phyloP scores from a whole-genome alignment of 2,329 filamentous ascomycete species.

The Beauveria sp. region DNA sequence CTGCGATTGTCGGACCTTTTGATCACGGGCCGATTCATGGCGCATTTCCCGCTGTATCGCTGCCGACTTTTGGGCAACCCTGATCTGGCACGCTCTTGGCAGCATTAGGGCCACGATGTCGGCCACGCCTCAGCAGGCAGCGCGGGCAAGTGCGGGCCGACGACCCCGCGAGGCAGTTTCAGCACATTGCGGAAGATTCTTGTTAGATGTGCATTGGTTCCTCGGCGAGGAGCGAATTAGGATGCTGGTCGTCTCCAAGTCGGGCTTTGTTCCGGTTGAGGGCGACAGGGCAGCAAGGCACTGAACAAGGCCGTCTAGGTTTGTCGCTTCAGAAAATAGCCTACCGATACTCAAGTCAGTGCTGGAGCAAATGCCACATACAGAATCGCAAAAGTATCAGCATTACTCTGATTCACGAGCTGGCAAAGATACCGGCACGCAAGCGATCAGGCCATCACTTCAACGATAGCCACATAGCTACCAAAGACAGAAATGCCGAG shows the following conservation, averaged over 20 bases:
- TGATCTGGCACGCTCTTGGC: not conserved
- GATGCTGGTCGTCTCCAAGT: not conserved
- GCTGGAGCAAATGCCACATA: conserved; percentile 40
- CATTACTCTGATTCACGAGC: conserved; percentile 49
- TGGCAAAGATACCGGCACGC: conserved; percentile 31
- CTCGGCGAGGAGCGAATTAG: not conserved
- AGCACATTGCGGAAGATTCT: not conserved
- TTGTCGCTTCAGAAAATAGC: too few relatives aligned
- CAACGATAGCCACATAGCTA: too few relatives aligned
- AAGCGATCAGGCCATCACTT: too few relatives aligned
- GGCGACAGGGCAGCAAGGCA: too few relatives aligned
- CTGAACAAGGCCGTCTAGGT: too few relatives aligned
- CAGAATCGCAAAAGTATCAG: conserved; percentile 55
- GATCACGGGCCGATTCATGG: not conserved
- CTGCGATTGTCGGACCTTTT: not conserved
- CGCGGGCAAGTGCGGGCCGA: not conserved
- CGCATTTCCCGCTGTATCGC: not conserved
- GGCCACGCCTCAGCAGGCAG: not conserved
- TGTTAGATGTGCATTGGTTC: not conserved
- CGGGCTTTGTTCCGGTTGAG: too few relatives aligned
- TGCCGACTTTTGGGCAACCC: not conserved
- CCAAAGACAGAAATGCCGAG: too few relatives aligned
- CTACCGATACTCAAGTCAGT: too few relatives aligned
- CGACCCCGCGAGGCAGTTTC: not conserved
- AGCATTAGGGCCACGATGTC: not conserved